Conservation (phyloP, 2,329 filamentous ascomycete genomes). For the Monilinia polystroma region DNA sequence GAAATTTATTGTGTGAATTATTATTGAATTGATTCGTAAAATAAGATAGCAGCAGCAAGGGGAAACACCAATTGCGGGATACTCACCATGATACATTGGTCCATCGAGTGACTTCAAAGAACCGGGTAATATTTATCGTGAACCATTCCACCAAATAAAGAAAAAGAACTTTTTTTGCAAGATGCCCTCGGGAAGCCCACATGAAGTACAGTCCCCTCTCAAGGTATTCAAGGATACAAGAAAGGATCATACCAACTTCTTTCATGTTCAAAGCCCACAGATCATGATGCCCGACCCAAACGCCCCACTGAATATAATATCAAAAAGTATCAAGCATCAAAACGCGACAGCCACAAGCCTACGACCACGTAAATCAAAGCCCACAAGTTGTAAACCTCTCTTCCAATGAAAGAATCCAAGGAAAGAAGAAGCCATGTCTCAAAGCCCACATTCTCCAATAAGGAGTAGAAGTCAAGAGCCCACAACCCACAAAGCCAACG, state of each 20-base stretch:
- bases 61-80: constrained; percentile 13
- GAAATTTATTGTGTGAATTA: neutral
- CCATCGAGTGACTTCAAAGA: constrained; percentile 15
- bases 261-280: constrained; percentile 40
- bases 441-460: constrained; percentile 41
- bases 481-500: constrained; percentile 42
- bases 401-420: constrained; percentile 11
- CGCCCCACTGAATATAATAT: constrained; percentile 31
- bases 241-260: constrained; percentile 40
- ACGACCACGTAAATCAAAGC: constrained; percentile 40
- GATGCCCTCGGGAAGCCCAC: constrained; percentile 36
- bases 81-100: constrained; percentile 25
- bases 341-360: constrained; percentile 40
- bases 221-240: constrained; percentile 35
- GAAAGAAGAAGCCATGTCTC: constrained; percentile 36
- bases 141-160: constrained; percentile 13
- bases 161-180: constrained; percentile 28
- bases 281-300: constrained; percentile 33
- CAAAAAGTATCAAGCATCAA: constrained; percentile 34
- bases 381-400: constrained; percentile 35
- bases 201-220: constrained; percentile 40
- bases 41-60: constrained; percentile 11
- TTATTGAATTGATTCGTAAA: constrained; percentile 12
- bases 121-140: constrained; percentile 12
- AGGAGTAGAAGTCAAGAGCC: constrained; percentile 42